Percentiles rank a stretch among this genome's conserved stretches.
Evolutionary conservation across 257 asterid species (phyloP).

Genomic region (Petrea volubilis): DNA sequence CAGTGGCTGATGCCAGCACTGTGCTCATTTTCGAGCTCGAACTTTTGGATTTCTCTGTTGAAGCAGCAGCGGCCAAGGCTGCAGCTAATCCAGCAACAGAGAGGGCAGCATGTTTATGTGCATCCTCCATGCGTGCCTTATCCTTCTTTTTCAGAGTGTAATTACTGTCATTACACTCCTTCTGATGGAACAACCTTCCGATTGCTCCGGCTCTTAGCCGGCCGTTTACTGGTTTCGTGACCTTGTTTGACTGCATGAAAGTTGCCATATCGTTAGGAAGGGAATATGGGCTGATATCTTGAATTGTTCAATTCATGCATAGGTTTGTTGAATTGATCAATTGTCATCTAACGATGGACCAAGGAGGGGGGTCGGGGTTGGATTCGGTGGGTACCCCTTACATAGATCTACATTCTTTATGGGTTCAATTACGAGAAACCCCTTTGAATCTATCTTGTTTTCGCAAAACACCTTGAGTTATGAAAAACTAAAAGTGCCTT

Average conservation of each 20-base stretch:
- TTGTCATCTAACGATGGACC: too few relatives aligned
- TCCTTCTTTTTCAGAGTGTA: slow-evolving; percentile 62
- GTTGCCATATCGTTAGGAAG: neutral
- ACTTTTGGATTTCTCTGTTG: slow-evolving; percentile 43
- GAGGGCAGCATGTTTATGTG: slow-evolving; percentile 60
- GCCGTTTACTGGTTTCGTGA: slow-evolving; percentile 29
- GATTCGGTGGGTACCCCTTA: too few relatives aligned
- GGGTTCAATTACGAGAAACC: too few relatives aligned
- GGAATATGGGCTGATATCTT: too few relatives aligned
- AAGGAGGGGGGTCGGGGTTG: too few relatives aligned
- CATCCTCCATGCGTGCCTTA: slow-evolving; percentile 67
- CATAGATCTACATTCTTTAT: too few relatives aligned
- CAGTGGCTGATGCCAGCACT: slow-evolving; percentile 81
- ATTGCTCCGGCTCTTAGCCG: slow-evolving; percentile 43
- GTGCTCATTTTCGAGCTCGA: slow-evolving; percentile 53
- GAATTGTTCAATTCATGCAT: too few relatives aligned
- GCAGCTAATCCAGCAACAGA: slow-evolving; percentile 89
- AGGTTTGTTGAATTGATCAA: too few relatives aligned
- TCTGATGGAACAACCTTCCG: slow-evolving; percentile 67
- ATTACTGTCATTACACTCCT: slow-evolving; percentile 32
- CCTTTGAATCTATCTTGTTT: too few relatives aligned
- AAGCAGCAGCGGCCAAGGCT: slow-evolving; percentile 57
- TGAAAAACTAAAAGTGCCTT: too few relatives aligned
- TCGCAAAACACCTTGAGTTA: too few relatives aligned
- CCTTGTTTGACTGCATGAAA: slow-evolving; percentile 40